phyloP scores from a whole-genome alignment of 2,329 filamentous ascomycete genomes.

The Neonectria faginata region DNA sequence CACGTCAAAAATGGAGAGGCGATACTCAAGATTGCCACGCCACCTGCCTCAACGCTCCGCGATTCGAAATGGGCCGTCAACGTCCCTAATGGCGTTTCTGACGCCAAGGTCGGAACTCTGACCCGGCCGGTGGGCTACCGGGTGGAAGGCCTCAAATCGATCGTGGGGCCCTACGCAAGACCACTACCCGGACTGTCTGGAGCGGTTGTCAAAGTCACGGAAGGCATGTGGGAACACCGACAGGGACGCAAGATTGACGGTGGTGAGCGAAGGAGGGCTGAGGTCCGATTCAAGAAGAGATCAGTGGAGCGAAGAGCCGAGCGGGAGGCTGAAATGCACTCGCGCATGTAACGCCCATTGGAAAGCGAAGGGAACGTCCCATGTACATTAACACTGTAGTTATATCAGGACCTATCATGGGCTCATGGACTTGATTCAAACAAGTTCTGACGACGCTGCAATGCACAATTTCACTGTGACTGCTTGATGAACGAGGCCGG shows the following conservation, averaged over 20 bases:
- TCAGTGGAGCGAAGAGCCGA: constrained; percentile 82
- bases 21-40: constrained; percentile 61
- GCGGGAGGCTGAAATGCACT: constrained; percentile 57
- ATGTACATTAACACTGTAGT: constrained; percentile 48
- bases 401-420: constrained; percentile 42
- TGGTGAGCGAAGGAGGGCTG: constrained; percentile 88
- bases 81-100: constrained; percentile 60
- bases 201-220: constrained; percentile 76
- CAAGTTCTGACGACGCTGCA: background rate
- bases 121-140: constrained; percentile 63
- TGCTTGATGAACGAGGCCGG: background rate
- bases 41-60: constrained; percentile 51
- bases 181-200: constrained; percentile 73
- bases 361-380: constrained; percentile 32
- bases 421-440: constrained; percentile 21
- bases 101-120: constrained; percentile 31
- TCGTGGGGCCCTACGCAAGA: constrained; percentile 80
- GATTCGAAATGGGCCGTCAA: constrained; percentile 67
- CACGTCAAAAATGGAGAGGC: constrained; percentile 72
- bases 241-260: constrained; percentile 94
- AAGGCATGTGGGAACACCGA: constrained; percentile 93
- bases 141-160: constrained; percentile 74
- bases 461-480: too few species aligned
- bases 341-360: constrained; percentile 46
- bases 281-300: constrained; percentile 88